Evolutionary conservation across 805 yeast species (phyloP), one percentile per base, ranked within the genome.

Genomic region (Cyberlindnera xishuangbannaensis): DNA sequence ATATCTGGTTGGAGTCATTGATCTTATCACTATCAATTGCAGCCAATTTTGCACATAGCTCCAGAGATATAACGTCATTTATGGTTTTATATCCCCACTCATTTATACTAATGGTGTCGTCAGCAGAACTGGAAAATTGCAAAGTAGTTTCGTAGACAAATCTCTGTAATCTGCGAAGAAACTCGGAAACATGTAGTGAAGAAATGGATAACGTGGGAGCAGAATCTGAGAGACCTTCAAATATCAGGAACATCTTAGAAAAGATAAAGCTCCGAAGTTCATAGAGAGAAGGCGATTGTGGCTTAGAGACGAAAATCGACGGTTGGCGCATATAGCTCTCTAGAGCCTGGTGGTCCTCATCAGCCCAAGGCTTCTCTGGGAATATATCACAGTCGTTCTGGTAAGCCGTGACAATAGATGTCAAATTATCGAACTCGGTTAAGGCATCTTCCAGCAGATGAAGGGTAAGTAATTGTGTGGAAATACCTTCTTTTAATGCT

Each of bases 381-480:
- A 39, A 36, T 6, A 30, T 5, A 5, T 26, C 17, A 1, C 17
- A 12, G 16, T 23, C 30, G 7, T 18, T 15, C 14, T 38, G 34
- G 6, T 22, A 19, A 5, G 22, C n/a, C 9, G 26, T 6, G 3
- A 62, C 61, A 7, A 55, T 41, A 2, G 45, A 37, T 13, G 65
- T 62, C 6, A 83, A 45, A 18, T 60, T 62, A 20, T 71, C 69
- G 42, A 75, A 79, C 15, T 70, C 65, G 4, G 52, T 56, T 22
- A 79, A 50, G 0, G 90, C 68, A 33, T 83, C 88, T 18, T 78
- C 81, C 17, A 64, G 55, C 16, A 82, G 65, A 17, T 69, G 67
- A 59, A 84, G 64, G 28, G 70, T 70, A 34, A 69, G 71, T 36
- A 73, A 66, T 4, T 74, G 61, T 20, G 66, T 55, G 0, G 79